Conservation (phyloP, 2,329 filamentous ascomycete species). For the Pseudogymnoascus sp. region DNA sequence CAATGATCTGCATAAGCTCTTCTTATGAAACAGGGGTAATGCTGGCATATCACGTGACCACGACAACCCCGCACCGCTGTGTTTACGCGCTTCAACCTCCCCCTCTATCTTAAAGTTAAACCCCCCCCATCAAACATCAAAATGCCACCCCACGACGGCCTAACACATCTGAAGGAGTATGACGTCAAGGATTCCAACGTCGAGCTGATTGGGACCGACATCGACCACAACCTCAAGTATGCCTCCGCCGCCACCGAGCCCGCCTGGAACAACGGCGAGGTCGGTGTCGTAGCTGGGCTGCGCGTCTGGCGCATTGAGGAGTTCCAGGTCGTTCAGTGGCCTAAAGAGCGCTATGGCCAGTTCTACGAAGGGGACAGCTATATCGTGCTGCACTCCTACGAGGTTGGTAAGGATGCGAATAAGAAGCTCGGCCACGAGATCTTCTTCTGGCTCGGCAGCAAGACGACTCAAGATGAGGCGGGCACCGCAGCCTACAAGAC, state of each 20-base stretch:
- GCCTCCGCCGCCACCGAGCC: slow-evolving; percentile 57
- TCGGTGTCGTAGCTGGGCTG: slow-evolving; percentile 47
- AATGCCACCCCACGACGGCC: slow-evolving; percentile 54
- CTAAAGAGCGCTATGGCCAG: slow-evolving; percentile 45
- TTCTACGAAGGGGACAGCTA: slow-evolving; percentile 64
- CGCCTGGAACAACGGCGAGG: slow-evolving; percentile 50
- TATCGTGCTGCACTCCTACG: slow-evolving; percentile 54
- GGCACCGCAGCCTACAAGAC: slow-evolving; percentile 64
- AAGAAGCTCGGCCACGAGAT: slow-evolving; percentile 51
- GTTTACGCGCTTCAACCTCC: background rate
- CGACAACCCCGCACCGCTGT: background rate
- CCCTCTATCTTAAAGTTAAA: background rate
- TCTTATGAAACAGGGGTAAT: background rate
- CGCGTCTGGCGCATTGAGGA: slow-evolving; percentile 60
- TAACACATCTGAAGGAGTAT: slow-evolving; percentile 56
- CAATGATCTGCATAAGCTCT: background rate
- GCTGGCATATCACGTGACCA: background rate
- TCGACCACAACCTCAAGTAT: slow-evolving; percentile 62
- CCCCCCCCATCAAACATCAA: slow-evolving; percentile 15
- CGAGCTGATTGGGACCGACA: slow-evolving; percentile 53
- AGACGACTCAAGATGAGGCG: slow-evolving; percentile 61
- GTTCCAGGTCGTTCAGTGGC: slow-evolving; percentile 57
- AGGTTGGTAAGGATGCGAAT: slow-evolving; percentile 37
- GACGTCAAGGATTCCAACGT: slow-evolving; percentile 63
- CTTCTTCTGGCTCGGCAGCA: slow-evolving; percentile 61